Evolutionary conservation across 345 rosid genomes (phyloP), one percentile per base, ranked within the genome.

Genomic region (Brassica incana): DNA sequence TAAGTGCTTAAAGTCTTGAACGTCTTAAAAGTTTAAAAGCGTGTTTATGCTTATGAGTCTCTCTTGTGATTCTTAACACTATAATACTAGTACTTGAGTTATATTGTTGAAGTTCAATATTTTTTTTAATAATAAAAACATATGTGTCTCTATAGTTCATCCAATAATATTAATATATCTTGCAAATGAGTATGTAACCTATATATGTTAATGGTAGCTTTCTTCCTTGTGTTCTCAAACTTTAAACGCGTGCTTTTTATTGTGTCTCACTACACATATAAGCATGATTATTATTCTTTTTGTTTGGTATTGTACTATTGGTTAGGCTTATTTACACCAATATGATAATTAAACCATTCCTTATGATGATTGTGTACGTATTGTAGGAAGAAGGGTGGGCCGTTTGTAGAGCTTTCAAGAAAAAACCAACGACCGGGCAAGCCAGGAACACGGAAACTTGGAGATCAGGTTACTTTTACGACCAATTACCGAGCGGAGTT

Each of bases 371-470:
- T 69, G 38, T 73, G 11, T 79, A 25, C 69, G 12, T 79, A 30
- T 38, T 80, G 40, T 86, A 95, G 99, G 99, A 95, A 85, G 99
- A 95, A 86, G 99, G 97, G 64, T 95, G 99, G 98, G 99, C 92
- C 6, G 97, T 95, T 72, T 95, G 99, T 76, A 87, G 99, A 16
- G 99, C 99, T 65, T 95, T 95, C 86, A 95, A 91, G 87, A 95
- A 95, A 81, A 77, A 83, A 85, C 40, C 83, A 69, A 70, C 81
- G 43, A 87, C 54, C 7, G 84, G 87, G 4, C 92, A 84, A 78
- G 78, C 75, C 56, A 95, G 91, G 88, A 85, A 71, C 86, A 73
- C 77, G 1, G 92, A 89, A 77, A 88, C 81, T 6, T 90, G 97
- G 92, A 91, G 83, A 61, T 84, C 94, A 5, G 85, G 86, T 82